These are phyloP conservation scores for Cordyceps sp. DNA, from an alignment of 2,329 filamentous ascomycete genomes.

Conservation along the genomic window DNA sequence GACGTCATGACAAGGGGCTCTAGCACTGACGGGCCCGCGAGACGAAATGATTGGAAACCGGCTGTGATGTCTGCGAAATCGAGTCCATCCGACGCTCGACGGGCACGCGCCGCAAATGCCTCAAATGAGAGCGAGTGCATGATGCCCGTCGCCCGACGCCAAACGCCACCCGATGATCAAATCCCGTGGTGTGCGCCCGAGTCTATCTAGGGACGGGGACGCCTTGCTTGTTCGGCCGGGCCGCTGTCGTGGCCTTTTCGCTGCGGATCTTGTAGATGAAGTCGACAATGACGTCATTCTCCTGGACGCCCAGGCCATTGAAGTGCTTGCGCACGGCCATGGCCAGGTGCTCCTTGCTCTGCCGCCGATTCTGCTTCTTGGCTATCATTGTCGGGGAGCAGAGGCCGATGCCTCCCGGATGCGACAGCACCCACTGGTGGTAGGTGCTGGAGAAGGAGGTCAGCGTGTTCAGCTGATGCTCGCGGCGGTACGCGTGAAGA, in stretches of 20 bases:
- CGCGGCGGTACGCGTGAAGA: slow-evolving; percentile 59
- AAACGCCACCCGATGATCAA: too few species aligned
- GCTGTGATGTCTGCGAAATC: too few species aligned
- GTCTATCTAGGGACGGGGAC: slow-evolving; percentile 3
- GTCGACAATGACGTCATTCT: slow-evolving; percentile 71
- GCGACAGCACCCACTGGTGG: slow-evolving; percentile 43
- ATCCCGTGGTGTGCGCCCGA: too few species aligned
- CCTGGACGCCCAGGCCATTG: slow-evolving; percentile 61
- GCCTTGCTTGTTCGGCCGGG: slow-evolving; percentile 9
- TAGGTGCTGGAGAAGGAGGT: slow-evolving; percentile 51
- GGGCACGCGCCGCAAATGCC: too few species aligned
- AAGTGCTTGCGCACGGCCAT: slow-evolving; percentile 66
- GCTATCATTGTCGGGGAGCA: slow-evolving; percentile 64
- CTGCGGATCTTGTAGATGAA: slow-evolving; percentile 51
- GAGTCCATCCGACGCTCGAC: too few species aligned
- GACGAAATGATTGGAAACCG: too few species aligned
- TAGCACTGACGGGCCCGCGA: too few species aligned
- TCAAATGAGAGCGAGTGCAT: too few species aligned
- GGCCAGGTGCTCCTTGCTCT: slow-evolving; percentile 57
- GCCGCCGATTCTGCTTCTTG: slow-evolving; percentile 43
- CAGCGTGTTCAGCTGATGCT: slow-evolving; percentile 54
- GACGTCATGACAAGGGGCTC: too few species aligned
- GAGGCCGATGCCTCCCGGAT: slow-evolving; percentile 47
- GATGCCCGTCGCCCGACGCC: too few species aligned
- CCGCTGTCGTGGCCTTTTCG: slow-evolving; percentile 11